Evolutionary conservation across 1,139 yeast genomes (phyloP), one percentile per base, ranked within the genome.

Genomic region (Geotrichum bryndzae): DNA sequence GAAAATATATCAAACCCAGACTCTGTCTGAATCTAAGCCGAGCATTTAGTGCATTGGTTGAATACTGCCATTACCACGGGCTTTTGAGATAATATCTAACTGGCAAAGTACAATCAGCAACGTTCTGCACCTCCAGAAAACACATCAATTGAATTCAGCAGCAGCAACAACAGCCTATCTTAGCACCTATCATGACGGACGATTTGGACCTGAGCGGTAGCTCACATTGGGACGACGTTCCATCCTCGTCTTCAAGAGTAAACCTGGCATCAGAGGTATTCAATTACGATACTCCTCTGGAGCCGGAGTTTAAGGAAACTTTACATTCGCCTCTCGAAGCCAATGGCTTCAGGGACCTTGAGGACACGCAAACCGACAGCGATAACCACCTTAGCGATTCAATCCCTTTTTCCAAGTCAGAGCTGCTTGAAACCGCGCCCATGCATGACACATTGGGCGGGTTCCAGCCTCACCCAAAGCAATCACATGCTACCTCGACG

Each of bases 161-260:
- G 48, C 10, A 41, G 22, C 22, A 15, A n/a, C n/a, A n/a, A 41
- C 33, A 29, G 33, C 33, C 33, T 29, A 41, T 23, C 51, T 15
- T 13, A n/a, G 25, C 33, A n/a, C 18, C 38, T n/a, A 46, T 46
- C 52, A 56, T 56, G 58, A 48, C 58, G 8, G 58, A 56, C 58
- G 58, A 56, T 18, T 50, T 56, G 58, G 57, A 55, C 35, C n/a
- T 55, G 57, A 53, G 51, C 53, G 54, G 58, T 6, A 56, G 58
- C 33, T 31, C 54, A 23, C 38, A 56, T 53, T 56, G 58, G 58
- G 54, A 53, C 29, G 58, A 56, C 25, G 58, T 56, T 10, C 58
- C 58, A n/a, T 56, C 58, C 22, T 50, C 58, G 50, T 56, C 58
- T 3, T 56, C 58, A 4, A 33, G 58, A 50, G 25, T 56, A 35